Percentiles rank a stretch among this genome's conserved stretches.
Evolutionary conservation across 164 flowering plant genomes (phyloP).

Genomic region (Santalum album): DNA sequence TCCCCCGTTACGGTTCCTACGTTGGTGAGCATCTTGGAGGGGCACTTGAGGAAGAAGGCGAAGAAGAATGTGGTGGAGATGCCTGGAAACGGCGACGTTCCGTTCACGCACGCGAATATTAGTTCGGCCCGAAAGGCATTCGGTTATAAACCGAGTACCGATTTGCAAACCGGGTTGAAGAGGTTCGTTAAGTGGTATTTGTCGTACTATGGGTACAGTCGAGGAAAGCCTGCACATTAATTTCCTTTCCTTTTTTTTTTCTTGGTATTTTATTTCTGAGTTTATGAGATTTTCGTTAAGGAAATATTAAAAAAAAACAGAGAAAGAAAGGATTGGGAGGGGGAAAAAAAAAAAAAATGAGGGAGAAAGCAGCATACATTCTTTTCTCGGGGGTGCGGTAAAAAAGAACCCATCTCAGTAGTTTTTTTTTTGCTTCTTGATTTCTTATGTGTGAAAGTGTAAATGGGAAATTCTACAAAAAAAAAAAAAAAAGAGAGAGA

Average conservation of each 20-base stretch:
- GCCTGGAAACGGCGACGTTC: conserved; percentile 89
- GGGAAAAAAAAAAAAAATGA: too few relatives aligned
- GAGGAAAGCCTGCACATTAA: conserved; percentile 48
- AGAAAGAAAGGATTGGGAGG: not conserved
- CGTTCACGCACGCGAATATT: conserved; percentile 25
- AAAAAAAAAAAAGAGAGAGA: too few relatives aligned
- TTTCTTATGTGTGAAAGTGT: too few relatives aligned
- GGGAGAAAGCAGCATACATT: too few relatives aligned
- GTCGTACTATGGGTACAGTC: conserved; percentile 57
- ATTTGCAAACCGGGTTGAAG: conserved; percentile 74
- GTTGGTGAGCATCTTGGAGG: conserved; percentile 52
- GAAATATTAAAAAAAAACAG: too few relatives aligned
- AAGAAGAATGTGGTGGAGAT: conserved; percentile 53
- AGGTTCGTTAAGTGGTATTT: conserved; percentile 56
- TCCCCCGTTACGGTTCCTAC: conserved; percentile 73
- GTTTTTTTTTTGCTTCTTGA: too few relatives aligned
- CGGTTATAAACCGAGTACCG: conserved; percentile 72
- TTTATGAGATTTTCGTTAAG: too few relatives aligned
- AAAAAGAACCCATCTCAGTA: too few relatives aligned
- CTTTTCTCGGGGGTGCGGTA: too few relatives aligned
- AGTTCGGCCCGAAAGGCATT: conserved; percentile 23
- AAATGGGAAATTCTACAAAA: too few relatives aligned
- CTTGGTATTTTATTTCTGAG: not conserved
- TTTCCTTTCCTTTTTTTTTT: conserved; percentile 3
- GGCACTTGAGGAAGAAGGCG: conserved; percentile 61